These are phyloP conservation scores for Starmerella khaoyaiensis DNA, from an alignment of 805 yeast genomes.

Conservation along the genomic window DNA sequence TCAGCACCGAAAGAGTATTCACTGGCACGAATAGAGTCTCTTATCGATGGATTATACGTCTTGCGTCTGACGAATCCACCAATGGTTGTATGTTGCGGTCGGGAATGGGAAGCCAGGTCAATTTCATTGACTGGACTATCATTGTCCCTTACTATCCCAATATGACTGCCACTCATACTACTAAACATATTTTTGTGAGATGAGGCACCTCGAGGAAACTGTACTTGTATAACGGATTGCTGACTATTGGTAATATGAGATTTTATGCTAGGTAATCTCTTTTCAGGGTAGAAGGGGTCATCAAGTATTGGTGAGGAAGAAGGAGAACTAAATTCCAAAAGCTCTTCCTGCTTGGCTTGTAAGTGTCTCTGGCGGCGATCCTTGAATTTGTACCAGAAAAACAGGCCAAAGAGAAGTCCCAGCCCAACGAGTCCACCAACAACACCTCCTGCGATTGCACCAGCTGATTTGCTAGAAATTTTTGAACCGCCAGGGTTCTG, in stretches of 20 bases:
- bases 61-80: neutral
- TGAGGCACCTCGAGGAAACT: neutral
- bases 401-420: constrained; percentile 28
- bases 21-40: constrained; percentile 27
- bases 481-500: neutral
- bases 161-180: neutral
- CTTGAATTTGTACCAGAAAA: constrained; percentile 16
- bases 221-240: constrained; percentile 53
- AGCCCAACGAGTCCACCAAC: constrained; percentile 47
- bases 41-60: constrained; percentile 14
- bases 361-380: constrained; percentile 10
- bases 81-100: neutral
- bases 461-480: constrained; percentile 24
- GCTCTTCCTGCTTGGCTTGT: constrained; percentile 6
- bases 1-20: constrained; percentile 13
- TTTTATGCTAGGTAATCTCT: constrained; percentile 13
- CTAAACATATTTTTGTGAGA: neutral
- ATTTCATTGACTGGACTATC: neutral
- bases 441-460: constrained; percentile 63
- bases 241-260: constrained; percentile 38
- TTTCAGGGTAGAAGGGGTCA: constrained; percentile 18
- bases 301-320: constrained; percentile 18
- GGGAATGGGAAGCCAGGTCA: neutral
- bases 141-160: constrained; percentile 1
- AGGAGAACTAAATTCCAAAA: constrained; percentile 5